A percentile compares a stretch with the other conserved stretches of the same genome.
Conservation (phyloP, 495 filamentous ascomycete species). For the Aspergillus avenaceus region DNA sequence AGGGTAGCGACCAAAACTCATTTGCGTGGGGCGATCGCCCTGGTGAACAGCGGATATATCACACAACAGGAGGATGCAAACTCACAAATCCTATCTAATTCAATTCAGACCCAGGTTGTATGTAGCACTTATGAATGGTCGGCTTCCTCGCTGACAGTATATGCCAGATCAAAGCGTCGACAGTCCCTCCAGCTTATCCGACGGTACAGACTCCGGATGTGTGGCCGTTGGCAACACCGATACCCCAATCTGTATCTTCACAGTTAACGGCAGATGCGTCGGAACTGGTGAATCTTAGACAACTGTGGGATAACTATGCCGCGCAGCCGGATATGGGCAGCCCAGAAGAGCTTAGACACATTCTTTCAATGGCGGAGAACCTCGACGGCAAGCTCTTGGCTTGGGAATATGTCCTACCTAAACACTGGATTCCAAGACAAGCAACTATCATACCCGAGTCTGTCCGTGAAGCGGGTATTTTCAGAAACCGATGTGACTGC, state of each 20-base stretch:
- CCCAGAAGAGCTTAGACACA: constrained; percentile 8
- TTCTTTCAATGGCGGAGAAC: constrained; percentile 22
- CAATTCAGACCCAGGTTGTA: constrained; percentile 34
- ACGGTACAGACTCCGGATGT: constrained; percentile 24
- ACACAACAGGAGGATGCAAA: constrained; percentile 9
- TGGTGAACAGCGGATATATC: constrained; percentile 24
- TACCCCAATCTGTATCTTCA: constrained; percentile 14
- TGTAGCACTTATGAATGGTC: background rate
- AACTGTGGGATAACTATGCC: constrained; percentile 19
- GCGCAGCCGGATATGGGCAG: background rate
- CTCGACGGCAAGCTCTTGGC: constrained; percentile 24
- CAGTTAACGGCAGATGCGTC: constrained; percentile 23
- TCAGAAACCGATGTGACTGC: constrained; percentile 52
- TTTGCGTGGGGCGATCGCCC: constrained; percentile 30
- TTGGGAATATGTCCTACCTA: constrained; percentile 28
- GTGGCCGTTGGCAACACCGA: constrained; percentile 22
- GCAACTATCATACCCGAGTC: constrained; percentile 32
- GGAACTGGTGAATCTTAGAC: constrained; percentile 25
- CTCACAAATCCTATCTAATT: constrained; percentile 18
- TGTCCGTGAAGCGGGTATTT: constrained; percentile 33
- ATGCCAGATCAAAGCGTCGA: constrained; percentile 24
- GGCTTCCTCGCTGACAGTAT: background rate
- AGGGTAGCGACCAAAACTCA: constrained; percentile 23
- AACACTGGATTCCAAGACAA: constrained; percentile 25
- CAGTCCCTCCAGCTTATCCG: constrained; percentile 16